phyloP scores from a whole-genome alignment of 345 rosid species.

The Eucalyptus pumila region DNA sequence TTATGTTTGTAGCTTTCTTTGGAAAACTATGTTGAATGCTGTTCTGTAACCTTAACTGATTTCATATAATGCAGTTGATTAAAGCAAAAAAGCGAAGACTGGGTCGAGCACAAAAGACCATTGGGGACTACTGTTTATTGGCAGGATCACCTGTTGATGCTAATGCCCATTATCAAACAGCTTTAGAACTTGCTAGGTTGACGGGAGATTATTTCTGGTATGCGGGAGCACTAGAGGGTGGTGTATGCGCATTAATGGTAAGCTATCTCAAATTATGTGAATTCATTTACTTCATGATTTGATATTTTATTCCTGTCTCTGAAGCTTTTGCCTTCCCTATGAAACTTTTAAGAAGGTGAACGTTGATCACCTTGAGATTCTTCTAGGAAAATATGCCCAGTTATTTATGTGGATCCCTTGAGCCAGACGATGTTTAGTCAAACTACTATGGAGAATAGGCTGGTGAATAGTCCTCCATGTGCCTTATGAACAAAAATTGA shows the following conservation, averaged over 20 bases:
- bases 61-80: constrained; percentile 52
- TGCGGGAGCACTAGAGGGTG: constrained; percentile 97
- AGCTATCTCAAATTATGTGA: neutral
- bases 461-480: neutral
- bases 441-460: neutral
- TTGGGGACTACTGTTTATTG: constrained; percentile 96
- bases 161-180: constrained; percentile 91
- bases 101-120: constrained; percentile 93
- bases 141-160: constrained; percentile 99
- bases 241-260: constrained; percentile 93
- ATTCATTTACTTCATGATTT: neutral
- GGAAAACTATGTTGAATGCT: neutral
- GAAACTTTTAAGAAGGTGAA: neutral
- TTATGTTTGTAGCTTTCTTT: neutral
- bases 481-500: neutral
- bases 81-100: constrained; percentile 95
- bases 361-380: neutral
- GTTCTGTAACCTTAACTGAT: neutral
- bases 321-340: neutral
- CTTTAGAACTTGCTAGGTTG: constrained; percentile 79
- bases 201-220: constrained; percentile 93
- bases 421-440: neutral
- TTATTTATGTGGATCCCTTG: neutral
- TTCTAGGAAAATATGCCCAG: neutral
- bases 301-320: neutral